Evolutionary conservation across 1,284 basidiomycete species (phyloP).

Genomic region (Retiboletus fuscus): DNA sequence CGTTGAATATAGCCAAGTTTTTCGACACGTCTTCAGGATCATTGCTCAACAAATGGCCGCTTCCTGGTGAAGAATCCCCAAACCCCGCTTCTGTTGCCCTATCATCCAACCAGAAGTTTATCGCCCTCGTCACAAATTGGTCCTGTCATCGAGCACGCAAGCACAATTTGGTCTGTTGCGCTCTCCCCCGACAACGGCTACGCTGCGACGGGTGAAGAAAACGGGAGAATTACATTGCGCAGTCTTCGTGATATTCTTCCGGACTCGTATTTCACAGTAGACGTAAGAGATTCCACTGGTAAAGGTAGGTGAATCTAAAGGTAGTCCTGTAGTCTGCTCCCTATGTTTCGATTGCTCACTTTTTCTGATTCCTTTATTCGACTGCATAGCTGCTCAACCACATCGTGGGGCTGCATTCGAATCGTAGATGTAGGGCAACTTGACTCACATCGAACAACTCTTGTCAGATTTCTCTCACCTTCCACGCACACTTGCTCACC

Average conservation of each 20-base stretch:
- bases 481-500: neutral
- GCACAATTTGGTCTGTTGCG: too few species aligned
- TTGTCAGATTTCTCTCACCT: neutral
- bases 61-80: too few species aligned
- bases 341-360: neutral
- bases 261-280: constrained; percentile 2
- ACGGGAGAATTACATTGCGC: neutral
- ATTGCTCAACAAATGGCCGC: too few species aligned
- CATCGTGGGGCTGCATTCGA: neutral
- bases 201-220: constrained; percentile 5
- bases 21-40: too few species aligned
- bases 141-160: too few species aligned
- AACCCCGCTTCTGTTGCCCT: too few species aligned
- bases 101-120: too few species aligned
- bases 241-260: neutral
- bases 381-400: neutral
- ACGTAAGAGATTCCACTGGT: neutral
- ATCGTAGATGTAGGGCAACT: neutral
- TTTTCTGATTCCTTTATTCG: neutral
- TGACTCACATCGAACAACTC: neutral
- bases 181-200: neutral
- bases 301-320: neutral
- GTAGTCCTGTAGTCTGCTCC: neutral
- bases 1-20: too few species aligned
- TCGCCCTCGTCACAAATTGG: too few species aligned